Conservation (phyloP, 2,329 filamentous ascomycete species). For the Cladophialophora yegresii region DNA sequence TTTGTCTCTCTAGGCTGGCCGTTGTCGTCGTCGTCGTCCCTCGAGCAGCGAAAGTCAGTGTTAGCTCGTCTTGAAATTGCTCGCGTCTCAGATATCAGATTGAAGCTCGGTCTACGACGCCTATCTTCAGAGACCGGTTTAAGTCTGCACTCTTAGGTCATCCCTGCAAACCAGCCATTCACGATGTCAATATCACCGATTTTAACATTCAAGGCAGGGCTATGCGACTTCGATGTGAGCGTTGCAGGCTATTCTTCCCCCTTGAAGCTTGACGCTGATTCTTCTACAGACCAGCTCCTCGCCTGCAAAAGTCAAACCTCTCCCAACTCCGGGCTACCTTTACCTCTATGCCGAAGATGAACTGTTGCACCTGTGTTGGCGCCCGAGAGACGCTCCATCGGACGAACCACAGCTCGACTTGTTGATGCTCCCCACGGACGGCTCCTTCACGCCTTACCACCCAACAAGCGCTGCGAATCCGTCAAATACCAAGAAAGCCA, state of each 20-base stretch:
- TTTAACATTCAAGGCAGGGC: slow-evolving; percentile 95
- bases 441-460: slow-evolving; percentile 81
- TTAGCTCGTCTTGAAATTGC: neutral
- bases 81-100: neutral
- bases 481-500: slow-evolving; percentile 63
- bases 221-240: slow-evolving; percentile 79
- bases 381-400: slow-evolving; percentile 70
- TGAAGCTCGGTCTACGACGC: neutral
- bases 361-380: slow-evolving; percentile 96
- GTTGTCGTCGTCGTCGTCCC: neutral
- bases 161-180: slow-evolving; percentile 15
- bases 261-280: neutral
- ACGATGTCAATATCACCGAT: slow-evolving; percentile 80
- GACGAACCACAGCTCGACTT: slow-evolving; percentile 81
- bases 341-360: slow-evolving; percentile 95
- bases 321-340: slow-evolving; percentile 76
- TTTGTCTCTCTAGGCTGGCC: slow-evolving; percentile 11
- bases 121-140: neutral
- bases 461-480: slow-evolving; percentile 58
- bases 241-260: neutral
- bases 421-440: slow-evolving; percentile 89
- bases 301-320: slow-evolving; percentile 72
- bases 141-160: slow-evolving; percentile 21
- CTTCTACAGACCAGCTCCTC: slow-evolving; percentile 40
- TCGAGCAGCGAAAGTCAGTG: neutral